Base-by-base conservation (phyloP, 2,329 filamentous ascomycete species). In the Incumbomyces delicatus region DNA sequence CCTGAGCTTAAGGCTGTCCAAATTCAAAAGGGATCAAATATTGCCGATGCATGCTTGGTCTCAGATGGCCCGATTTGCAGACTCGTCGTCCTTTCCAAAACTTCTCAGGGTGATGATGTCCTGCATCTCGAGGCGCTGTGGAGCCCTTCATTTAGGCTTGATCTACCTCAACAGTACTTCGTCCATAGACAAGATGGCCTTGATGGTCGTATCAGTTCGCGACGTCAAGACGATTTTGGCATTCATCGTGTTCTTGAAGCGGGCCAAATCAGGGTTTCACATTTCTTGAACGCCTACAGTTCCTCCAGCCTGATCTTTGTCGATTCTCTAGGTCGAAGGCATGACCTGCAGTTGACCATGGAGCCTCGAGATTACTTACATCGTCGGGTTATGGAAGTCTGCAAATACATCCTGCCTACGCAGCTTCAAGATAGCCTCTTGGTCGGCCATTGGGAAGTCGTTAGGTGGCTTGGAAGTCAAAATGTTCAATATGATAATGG, bases 61-160 rank as follows among this genome's bases (percentile, higher is more conserved):
- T 70, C 73, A 3, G 84, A 89, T 60, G 80, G 80, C 1, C 70
- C 74, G 20, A 70, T 83, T 45, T 78, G 81, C 29, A 79, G 81
- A 53, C 82, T 89, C 43, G 66, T 88, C 2, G 78, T 85, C 20
- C 66, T 90, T 12, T 83, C 80, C 2, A 77, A 82, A 55, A 77
- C 78, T 18, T 73, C 74, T 42, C 70, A 78, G 53, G 81, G 82
- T 1, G 73, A 75, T 27, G 75, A 78, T 39, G 78, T 84, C 57
- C 64, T 90, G 13, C 85, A 81, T 53, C 67, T 86, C 8, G 84
- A 88, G 62, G 83, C 83, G 5, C 84, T 83, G 0, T 89, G 85
- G 85, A 81, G 81, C 48, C 75, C 76, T 44, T 71, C 84, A 11
- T 78, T 80, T n/a, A 79, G 78, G 36, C 66, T 88, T n/a, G 68